Evolutionary conservation across 805 yeast genomes (phyloP).

Genomic region (Candida argentea): DNA sequence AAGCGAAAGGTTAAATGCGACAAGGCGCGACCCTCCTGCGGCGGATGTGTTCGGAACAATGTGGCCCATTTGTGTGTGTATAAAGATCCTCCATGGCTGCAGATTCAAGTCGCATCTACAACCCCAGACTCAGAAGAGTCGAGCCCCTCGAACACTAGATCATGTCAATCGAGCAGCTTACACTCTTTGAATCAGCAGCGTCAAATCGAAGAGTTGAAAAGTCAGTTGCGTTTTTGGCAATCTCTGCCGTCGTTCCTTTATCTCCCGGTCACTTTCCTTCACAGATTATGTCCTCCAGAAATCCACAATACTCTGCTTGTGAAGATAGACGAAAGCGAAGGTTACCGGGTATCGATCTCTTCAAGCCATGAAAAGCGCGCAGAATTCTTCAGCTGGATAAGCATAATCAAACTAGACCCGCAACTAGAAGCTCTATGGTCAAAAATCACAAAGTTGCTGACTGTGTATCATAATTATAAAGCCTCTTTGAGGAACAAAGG

Average conservation of each 20-base stretch:
- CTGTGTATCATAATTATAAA: slow-evolving; percentile 29
- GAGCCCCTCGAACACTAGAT: background rate
- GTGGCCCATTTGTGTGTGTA: slow-evolving; percentile 32
- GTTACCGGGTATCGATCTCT: slow-evolving; percentile 5
- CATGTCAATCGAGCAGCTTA: background rate
- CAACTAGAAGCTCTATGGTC: slow-evolving; percentile 31
- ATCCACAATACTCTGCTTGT: slow-evolving; percentile 5
- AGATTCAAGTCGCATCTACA: background rate
- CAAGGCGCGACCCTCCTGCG: slow-evolving; percentile 29
- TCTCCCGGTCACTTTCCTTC: slow-evolving; percentile 9
- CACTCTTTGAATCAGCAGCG: slow-evolving; percentile 8
- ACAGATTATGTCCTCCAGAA: slow-evolving; percentile 12
- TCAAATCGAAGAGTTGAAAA: slow-evolving; percentile 21
- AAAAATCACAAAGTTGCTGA: slow-evolving; percentile 30
- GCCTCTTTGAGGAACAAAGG: slow-evolving; percentile 9
- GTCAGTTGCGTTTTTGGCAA: slow-evolving; percentile 14
- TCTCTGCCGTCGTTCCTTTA: slow-evolving; percentile 4
- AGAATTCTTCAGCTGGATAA: slow-evolving; percentile 29
- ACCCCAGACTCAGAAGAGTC: background rate
- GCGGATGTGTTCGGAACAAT: slow-evolving; percentile 31
- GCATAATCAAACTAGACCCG: slow-evolving; percentile 28
- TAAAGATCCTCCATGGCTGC: slow-evolving; percentile 28
- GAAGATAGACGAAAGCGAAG: slow-evolving; percentile 10
- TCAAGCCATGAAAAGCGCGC: slow-evolving; percentile 5
- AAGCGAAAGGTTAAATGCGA: slow-evolving; percentile 35